A percentile compares a stretch with the other conserved stretches of the same genome.
Conservation (phyloP, 78 protist genomes). For the Dictyostelium capitatum region DNA sequence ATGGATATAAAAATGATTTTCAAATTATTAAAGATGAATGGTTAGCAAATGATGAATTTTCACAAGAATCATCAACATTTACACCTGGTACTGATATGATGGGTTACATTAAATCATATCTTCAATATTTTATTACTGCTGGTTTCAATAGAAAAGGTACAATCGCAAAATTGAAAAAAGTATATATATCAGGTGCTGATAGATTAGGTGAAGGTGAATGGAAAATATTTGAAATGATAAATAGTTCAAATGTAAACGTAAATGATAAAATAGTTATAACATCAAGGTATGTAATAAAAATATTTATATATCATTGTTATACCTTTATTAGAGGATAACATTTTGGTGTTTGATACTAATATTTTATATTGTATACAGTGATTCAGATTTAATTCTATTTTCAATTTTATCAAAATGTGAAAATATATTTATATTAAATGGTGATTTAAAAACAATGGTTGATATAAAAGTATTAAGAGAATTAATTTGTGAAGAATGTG, state of each 20-base stretch:
- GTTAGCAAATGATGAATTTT: background rate
- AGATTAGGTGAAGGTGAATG: conserved; percentile 74
- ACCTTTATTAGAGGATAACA: too few relatives aligned
- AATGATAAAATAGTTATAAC: background rate
- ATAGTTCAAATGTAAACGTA: background rate
- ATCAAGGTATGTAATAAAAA: conserved; percentile 13
- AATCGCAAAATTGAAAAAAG: background rate
- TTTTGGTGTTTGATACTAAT: too few relatives aligned
- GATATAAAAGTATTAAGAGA: background rate
- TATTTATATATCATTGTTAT: background rate
- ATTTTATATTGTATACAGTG: background rate
- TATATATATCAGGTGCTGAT: conserved; percentile 19
- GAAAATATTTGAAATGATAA: conserved; percentile 53
- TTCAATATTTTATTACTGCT: background rate
- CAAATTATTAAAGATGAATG: background rate
- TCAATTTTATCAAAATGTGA: background rate
- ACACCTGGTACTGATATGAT: conserved; percentile 55
- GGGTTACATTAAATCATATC: background rate
- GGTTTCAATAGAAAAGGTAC: background rate
- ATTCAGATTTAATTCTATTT: conserved; percentile 21
- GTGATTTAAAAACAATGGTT: background rate
- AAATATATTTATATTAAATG: background rate
- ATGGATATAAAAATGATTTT: background rate
- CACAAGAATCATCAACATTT: background rate
- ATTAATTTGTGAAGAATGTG: background rate